These are phyloP conservation scores for Silene latifolia DNA, from an alignment of 148 eudicot species.

Conservation along the genomic window DNA sequence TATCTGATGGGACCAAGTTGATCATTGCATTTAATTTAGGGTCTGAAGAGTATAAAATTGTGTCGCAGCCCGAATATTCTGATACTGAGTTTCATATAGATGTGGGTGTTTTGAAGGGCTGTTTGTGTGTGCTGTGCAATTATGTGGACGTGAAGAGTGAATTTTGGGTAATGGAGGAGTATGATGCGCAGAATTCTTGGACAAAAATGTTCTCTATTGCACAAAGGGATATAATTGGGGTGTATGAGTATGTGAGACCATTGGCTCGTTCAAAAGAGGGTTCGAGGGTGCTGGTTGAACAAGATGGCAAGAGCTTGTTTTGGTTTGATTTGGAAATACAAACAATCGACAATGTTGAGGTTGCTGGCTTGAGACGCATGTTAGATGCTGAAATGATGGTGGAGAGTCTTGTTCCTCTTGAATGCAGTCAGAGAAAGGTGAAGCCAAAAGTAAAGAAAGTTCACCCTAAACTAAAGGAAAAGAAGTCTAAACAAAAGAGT, in stretches of 20 bases:
- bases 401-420: slow-evolving; percentile 17
- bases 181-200: slow-evolving; percentile 39
- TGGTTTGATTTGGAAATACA: slow-evolving; percentile 32
- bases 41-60: slow-evolving; percentile 23
- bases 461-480: neutral
- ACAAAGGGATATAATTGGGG: slow-evolving; percentile 13
- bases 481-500: neutral
- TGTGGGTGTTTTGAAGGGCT: slow-evolving; percentile 22
- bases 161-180: slow-evolving; percentile 37
- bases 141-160: slow-evolving; percentile 15
- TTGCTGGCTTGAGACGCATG: slow-evolving; percentile 17
- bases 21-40: slow-evolving; percentile 40
- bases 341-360: slow-evolving; percentile 9
- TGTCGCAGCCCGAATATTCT: slow-evolving; percentile 29
- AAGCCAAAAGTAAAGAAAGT: neutral
- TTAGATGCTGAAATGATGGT: slow-evolving; percentile 20
- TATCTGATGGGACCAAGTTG: neutral
- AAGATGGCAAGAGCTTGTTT: slow-evolving; percentile 22
- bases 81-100: slow-evolving; percentile 4
- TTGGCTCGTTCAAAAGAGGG: slow-evolving; percentile 24
- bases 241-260: slow-evolving; percentile 15
- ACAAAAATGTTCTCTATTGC: slow-evolving; percentile 23
- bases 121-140: slow-evolving; percentile 18
- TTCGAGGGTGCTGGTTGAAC: slow-evolving; percentile 24
- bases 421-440: slow-evolving; percentile 1